Conservation (phyloP, 306 rosid genomes). For the Rosa rugosa region DNA sequence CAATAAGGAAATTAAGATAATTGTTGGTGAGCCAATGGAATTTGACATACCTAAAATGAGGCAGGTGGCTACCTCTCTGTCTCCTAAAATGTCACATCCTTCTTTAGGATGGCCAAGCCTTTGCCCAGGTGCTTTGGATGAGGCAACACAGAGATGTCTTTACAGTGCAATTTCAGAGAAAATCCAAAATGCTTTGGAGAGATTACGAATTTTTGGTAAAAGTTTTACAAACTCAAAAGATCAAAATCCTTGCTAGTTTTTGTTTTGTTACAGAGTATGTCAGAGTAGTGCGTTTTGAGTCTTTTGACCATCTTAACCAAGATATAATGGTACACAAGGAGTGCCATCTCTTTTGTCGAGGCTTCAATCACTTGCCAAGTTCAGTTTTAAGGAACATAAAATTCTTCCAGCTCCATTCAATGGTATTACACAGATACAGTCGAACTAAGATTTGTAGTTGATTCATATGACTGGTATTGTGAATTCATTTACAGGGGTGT, state of each 20-base stretch:
- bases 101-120: slow-evolving; percentile 60
- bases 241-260: slow-evolving; percentile 14
- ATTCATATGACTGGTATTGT: neutral
- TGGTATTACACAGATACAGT: neutral
- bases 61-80: slow-evolving; percentile 53
- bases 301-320: neutral
- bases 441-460: neutral
- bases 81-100: slow-evolving; percentile 42
- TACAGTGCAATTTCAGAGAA: slow-evolving; percentile 63
- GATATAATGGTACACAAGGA: too few species aligned
- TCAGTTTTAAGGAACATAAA: neutral
- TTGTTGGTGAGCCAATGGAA: slow-evolving; percentile 79
- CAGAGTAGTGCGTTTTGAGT: neutral
- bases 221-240: slow-evolving; percentile 27
- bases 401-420: neutral
- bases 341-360: neutral
- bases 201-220: slow-evolving; percentile 45
- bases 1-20: slow-evolving; percentile 61
- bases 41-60: slow-evolving; percentile 67
- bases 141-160: slow-evolving; percentile 73
- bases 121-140: slow-evolving; percentile 55
- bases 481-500: neutral
- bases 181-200: slow-evolving; percentile 69
- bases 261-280: neutral
- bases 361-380: neutral